These are phyloP conservation scores for Pterocarpus santalinus DNA, from an alignment of 306 rosid genomes.

Conservation along the genomic window DNA sequence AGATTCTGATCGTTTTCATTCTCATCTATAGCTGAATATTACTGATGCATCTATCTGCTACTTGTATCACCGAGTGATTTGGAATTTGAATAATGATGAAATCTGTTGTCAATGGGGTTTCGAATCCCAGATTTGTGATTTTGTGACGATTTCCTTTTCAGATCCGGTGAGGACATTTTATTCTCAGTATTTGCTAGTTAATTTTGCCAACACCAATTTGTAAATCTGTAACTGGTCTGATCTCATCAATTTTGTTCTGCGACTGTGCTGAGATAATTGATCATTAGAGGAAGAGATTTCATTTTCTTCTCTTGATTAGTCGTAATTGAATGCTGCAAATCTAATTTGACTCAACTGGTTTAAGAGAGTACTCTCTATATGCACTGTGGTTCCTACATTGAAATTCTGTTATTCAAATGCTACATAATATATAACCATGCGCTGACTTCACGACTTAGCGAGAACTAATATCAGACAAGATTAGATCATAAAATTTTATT, in stretches of 20 bases:
- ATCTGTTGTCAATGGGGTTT: not conserved
- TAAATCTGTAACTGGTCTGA: not conserved
- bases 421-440: constrained; percentile 1
- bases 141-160: not conserved
- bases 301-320: constrained; percentile 27
- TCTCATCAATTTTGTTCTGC: not conserved
- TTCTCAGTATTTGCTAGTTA: not conserved
- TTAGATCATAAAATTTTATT: not conserved
- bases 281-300: not conserved
- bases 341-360: constrained; percentile 20
- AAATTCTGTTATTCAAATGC: constrained; percentile 25
- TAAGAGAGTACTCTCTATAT: not conserved
- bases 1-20: constrained; percentile 20
- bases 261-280: constrained; percentile 1
- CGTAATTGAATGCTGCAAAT: not conserved
- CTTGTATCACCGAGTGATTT: constrained; percentile 9
- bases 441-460: not conserved
- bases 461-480: constrained; percentile 1
- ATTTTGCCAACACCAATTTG: not conserved
- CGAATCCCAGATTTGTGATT: not conserved
- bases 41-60: not conserved
- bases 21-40: constrained; percentile 16
- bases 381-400: not conserved
- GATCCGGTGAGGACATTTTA: constrained; percentile 15
- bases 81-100: constrained; percentile 6